Conservation (phyloP, 2,329 filamentous ascomycete species). For the Aspergillus felis region DNA sequence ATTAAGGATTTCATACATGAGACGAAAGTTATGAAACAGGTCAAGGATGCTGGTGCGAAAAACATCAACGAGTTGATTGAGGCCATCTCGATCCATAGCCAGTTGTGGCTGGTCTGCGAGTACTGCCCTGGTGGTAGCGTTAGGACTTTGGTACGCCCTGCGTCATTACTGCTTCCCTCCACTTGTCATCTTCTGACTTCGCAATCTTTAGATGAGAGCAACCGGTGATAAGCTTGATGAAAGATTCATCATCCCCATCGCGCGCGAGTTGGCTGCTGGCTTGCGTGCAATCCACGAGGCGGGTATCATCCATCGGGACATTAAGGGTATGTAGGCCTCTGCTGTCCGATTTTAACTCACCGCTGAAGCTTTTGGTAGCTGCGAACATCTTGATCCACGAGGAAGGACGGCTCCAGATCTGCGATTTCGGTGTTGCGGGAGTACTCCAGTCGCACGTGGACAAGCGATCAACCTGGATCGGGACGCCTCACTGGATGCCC, state of each 20-base stretch:
- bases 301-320: constrained; percentile 63
- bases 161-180: not conserved
- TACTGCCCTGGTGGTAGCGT: constrained; percentile 65
- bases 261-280: constrained; percentile 59
- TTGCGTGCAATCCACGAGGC: constrained; percentile 61
- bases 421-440: constrained; percentile 65
- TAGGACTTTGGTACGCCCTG: constrained; percentile 54
- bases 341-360: not conserved
- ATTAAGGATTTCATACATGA: constrained; percentile 58
- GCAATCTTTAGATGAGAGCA: constrained; percentile 42
- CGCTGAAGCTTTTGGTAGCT: constrained; percentile 32
- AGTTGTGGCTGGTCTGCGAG: constrained; percentile 64
- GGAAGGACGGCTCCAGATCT: constrained; percentile 59
- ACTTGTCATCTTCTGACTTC: constrained; percentile 18
- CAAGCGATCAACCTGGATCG: constrained; percentile 63
- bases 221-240: constrained; percentile 52
- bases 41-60: constrained; percentile 58
- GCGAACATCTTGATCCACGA: constrained; percentile 63
- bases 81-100: constrained; percentile 60
- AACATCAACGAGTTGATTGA: constrained; percentile 64
- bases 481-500: constrained; percentile 65
- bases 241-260: constrained; percentile 60
- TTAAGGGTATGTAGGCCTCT: constrained; percentile 50
- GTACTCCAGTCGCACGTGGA: constrained; percentile 56
- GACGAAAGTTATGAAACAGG: constrained; percentile 59